A percentile compares a stretch with the other conserved stretches of the same genome.
phyloP scores from a whole-genome alignment of 768 basidiomycete species.

The Amanita brunnescens region DNA sequence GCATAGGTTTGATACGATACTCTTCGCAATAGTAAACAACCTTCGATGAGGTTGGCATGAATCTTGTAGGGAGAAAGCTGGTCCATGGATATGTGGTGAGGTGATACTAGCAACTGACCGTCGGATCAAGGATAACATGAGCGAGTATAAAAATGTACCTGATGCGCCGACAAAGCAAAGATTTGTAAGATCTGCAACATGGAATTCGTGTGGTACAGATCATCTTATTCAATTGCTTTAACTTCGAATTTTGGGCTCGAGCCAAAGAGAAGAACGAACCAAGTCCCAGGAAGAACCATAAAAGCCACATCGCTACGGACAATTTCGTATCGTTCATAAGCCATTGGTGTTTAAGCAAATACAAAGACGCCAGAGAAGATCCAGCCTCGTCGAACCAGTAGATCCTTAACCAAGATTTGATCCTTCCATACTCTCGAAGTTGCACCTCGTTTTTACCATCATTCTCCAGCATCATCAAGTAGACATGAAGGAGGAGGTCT shows the following conservation, averaged over 20 bases:
- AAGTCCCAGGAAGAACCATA: slow-evolving; percentile 62
- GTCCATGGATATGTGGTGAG: slow-evolving; percentile 51
- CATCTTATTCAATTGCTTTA: slow-evolving; percentile 26
- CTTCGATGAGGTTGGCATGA: slow-evolving; percentile 13
- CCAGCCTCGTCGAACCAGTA: slow-evolving; percentile 60
- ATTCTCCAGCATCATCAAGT: slow-evolving; percentile 76
- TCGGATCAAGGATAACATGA: slow-evolving; percentile 6
- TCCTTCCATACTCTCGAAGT: slow-evolving; percentile 56
- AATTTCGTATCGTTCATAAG: slow-evolving; percentile 42
- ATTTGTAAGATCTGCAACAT: slow-evolving; percentile 46
- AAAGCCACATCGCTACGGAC: slow-evolving; percentile 68
- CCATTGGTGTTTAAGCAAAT: slow-evolving; percentile 43
- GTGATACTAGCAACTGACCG: slow-evolving; percentile 39
- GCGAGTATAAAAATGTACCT: slow-evolving; percentile 21
- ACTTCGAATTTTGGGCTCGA: neutral
- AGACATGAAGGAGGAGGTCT: slow-evolving; percentile 57
- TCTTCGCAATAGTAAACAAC: slow-evolving; percentile 37
- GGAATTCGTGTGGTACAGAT: slow-evolving; percentile 36
- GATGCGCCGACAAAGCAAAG: slow-evolving; percentile 61
- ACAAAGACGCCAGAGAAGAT: slow-evolving; percentile 38
- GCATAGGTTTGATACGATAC: slow-evolving; percentile 43
- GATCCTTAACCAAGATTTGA: slow-evolving; percentile 55
- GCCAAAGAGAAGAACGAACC: slow-evolving; percentile 30
- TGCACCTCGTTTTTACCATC: slow-evolving; percentile 65
- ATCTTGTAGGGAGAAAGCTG: slow-evolving; percentile 36